Evolutionary conservation across 768 basidiomycete genomes (phyloP).

Genomic region (Leccinellum albellum): DNA sequence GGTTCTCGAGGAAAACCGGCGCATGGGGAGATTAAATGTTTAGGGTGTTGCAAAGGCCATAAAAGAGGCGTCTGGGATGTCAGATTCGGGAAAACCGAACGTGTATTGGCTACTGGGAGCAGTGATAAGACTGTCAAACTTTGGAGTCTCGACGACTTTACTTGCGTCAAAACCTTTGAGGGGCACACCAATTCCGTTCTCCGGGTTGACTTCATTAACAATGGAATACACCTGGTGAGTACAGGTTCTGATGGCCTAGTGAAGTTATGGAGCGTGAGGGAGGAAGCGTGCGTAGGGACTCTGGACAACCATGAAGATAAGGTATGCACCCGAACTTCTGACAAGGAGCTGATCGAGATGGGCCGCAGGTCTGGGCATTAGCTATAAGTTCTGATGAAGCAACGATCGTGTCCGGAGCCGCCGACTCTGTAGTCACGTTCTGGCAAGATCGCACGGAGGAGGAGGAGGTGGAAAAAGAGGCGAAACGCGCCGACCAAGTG

Average conservation of each 20-base stretch:
- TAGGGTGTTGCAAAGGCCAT: constrained; percentile 93
- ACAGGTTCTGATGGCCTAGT: constrained; percentile 92
- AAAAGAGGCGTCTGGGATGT: constrained; percentile 96
- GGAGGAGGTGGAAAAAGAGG: constrained; percentile 69
- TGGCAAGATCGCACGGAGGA: constrained; percentile 95
- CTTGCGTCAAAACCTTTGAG: constrained; percentile 94
- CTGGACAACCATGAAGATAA: constrained; percentile 98
- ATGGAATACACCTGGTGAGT: constrained; percentile 83
- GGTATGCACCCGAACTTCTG: constrained; percentile 40
- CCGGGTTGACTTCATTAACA: constrained; percentile 84
- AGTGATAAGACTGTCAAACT: constrained; percentile 93
- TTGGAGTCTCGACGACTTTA: constrained; percentile 92
- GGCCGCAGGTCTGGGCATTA: constrained; percentile 90
- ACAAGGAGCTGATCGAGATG: neutral
- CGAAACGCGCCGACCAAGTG: constrained; percentile 67
- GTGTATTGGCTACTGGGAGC: constrained; percentile 87
- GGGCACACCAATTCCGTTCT: constrained; percentile 97
- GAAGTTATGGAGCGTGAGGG: constrained; percentile 90
- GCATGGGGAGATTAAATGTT: constrained; percentile 65
- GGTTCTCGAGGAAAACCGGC: constrained; percentile 40
- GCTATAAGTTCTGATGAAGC: constrained; percentile 77
- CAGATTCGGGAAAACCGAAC: constrained; percentile 78
- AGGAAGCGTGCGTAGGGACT: constrained; percentile 84
- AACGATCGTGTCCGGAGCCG: constrained; percentile 88
- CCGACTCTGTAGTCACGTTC: constrained; percentile 93